phyloP scores from a whole-genome alignment of 1,139 yeast genomes.

The Suhomyces bolitotheri region DNA sequence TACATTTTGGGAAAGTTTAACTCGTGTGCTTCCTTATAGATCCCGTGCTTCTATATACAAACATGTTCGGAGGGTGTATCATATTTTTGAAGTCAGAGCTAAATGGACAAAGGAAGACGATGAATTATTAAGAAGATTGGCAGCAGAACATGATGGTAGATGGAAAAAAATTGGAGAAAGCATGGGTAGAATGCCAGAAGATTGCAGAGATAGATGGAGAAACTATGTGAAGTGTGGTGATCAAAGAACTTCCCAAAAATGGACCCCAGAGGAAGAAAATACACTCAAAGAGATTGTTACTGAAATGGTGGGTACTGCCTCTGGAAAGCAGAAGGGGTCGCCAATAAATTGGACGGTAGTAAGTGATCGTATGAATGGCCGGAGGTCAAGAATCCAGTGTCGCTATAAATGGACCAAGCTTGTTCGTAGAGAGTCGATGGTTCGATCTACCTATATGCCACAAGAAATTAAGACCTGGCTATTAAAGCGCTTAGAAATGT shows the following conservation, averaged over 20 bases:
- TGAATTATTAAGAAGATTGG: slow-evolving; percentile 58
- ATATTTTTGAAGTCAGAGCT: slow-evolving; percentile 81
- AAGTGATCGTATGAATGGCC: slow-evolving; percentile 85
- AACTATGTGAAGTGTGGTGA: slow-evolving; percentile 90
- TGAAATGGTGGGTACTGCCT: slow-evolving; percentile 32
- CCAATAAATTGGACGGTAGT: slow-evolving; percentile 87
- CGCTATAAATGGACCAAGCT: slow-evolving; percentile 92
- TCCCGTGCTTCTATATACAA: slow-evolving; percentile 87
- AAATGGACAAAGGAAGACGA: slow-evolving; percentile 88
- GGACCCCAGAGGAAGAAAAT: slow-evolving; percentile 76
- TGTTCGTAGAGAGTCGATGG: slow-evolving; percentile 57
- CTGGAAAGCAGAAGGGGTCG: slow-evolving; percentile 18
- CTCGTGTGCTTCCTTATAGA: slow-evolving; percentile 76
- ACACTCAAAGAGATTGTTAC: slow-evolving; percentile 57
- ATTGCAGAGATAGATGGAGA: slow-evolving; percentile 94
- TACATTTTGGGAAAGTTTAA: slow-evolving; percentile 82
- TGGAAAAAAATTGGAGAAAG: slow-evolving; percentile 81
- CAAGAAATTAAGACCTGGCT: slow-evolving; percentile 59
- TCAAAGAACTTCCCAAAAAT: slow-evolving; percentile 69
- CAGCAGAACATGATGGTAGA: slow-evolving; percentile 68
- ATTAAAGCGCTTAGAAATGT: slow-evolving; percentile 48
- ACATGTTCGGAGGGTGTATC: slow-evolving; percentile 87
- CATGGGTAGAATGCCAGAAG: slow-evolving; percentile 95
- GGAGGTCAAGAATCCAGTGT: slow-evolving; percentile 87
- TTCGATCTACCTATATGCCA: slow-evolving; percentile 51